Evolutionary conservation across 2,329 filamentous ascomycete species (phyloP).

Genomic region (Cordyceps pruinosa): DNA sequence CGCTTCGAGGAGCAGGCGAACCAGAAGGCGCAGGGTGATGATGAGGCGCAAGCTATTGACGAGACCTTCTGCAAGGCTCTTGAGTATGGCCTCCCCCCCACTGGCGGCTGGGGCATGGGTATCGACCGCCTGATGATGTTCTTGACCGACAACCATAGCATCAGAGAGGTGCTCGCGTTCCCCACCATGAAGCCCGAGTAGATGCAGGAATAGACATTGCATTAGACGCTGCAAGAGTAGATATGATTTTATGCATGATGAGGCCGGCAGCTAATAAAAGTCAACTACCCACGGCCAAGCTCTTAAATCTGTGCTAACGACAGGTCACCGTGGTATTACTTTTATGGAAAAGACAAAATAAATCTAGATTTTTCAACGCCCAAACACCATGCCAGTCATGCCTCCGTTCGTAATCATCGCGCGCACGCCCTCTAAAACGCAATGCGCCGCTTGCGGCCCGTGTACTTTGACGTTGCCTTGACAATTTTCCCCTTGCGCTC

Average conservation of each 20-base stretch:
- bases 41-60: conserved; percentile 92
- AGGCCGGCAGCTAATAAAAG: conserved; percentile 8
- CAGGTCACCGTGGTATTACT: conserved; percentile 6
- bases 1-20: conserved; percentile 84
- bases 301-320: neutral
- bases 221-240: neutral
- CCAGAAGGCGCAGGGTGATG: conserved; percentile 94
- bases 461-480: conserved; percentile 88
- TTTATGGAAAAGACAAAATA: neutral
- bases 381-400: conserved; percentile 19
- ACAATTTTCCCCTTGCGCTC: conserved; percentile 91
- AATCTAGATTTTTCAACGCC: conserved; percentile 1
- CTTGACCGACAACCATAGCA: conserved; percentile 86
- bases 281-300: neutral
- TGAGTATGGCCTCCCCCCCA: conserved; percentile 87
- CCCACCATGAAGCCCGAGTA: conserved; percentile 94
- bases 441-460: conserved; percentile 75
- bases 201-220: conserved; percentile 18
- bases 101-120: conserved; percentile 93
- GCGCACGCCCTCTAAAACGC: conserved; percentile 51
- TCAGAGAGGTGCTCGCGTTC: conserved; percentile 94
- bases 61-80: conserved; percentile 90
- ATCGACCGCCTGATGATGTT: conserved; percentile 95
- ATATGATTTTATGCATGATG: conserved; percentile 13
- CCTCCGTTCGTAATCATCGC: conserved; percentile 1